Conservation (phyloP, 2,329 filamentous ascomycete genomes). For the Clarireedia homoeocarpa region DNA sequence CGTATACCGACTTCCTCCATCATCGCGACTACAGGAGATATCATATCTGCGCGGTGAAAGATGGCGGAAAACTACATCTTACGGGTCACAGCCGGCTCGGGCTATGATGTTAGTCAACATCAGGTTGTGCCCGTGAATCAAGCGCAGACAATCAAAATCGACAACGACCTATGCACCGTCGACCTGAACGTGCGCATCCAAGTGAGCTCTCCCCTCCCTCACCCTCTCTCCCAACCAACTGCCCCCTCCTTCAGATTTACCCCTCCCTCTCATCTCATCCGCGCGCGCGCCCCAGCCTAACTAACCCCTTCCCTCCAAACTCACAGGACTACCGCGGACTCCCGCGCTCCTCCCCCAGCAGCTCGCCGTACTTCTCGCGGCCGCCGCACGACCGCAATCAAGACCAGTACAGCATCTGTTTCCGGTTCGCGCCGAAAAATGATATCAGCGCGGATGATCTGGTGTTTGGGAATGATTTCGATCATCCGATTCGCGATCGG, state of each 20-base stretch:
- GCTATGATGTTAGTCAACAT: conserved; percentile 68
- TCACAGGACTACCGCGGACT: conserved; percentile 53
- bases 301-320: neutral
- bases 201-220: conserved; percentile 35
- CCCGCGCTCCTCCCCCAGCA: conserved; percentile 59
- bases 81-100: conserved; percentile 70
- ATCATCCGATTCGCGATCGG: conserved; percentile 77
- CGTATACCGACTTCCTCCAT: too few species aligned
- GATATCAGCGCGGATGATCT: conserved; percentile 44
- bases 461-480: conserved; percentile 94
- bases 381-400: conserved; percentile 55
- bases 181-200: conserved; percentile 69
- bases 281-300: neutral
- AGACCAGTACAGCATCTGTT: conserved; percentile 80
- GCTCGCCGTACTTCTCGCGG: conserved; percentile 69
- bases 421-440: conserved; percentile 66
- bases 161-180: conserved; percentile 54
- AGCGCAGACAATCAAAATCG: conserved; percentile 52
- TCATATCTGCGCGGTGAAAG: neutral
- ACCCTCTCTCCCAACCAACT: conserved; percentile 21
- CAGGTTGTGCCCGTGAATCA: conserved; percentile 69
- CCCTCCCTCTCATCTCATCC: too few species aligned
- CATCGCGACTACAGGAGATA: too few species aligned
- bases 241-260: too few species aligned
- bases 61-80: conserved; percentile 72